Conservation (phyloP, 768 basidiomycete species). For the Tulasnella sp. region DNA sequence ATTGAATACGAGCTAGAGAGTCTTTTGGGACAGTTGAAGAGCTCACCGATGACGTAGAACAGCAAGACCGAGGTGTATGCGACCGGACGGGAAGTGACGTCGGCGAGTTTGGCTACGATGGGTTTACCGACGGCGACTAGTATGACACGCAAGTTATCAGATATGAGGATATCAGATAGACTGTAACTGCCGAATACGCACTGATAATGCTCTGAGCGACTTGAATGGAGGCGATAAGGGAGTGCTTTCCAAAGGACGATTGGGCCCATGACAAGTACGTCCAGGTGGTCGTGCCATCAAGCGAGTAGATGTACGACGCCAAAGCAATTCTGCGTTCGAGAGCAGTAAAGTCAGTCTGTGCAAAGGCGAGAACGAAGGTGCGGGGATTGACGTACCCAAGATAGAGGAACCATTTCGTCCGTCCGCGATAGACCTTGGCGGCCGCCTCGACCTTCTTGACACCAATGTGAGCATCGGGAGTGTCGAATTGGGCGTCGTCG, state of each 20-base stretch:
- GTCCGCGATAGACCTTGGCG: conserved; percentile 56
- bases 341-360: not conserved
- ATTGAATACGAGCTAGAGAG: conserved; percentile 47
- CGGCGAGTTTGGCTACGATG: conserved; percentile 72
- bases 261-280: conserved; percentile 25
- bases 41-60: conserved; percentile 54
- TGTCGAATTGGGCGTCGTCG: conserved; percentile 7
- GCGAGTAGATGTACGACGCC: conserved; percentile 25
- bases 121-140: conserved; percentile 62
- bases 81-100: conserved; percentile 67
- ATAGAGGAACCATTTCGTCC: conserved; percentile 64
- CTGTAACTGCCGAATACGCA: conserved; percentile 41
- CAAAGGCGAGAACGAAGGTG: not conserved
- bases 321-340: conserved; percentile 8
- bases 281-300: conserved; percentile 30
- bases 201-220: conserved; percentile 59
- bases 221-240: conserved; percentile 60
- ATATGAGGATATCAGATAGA: too few relatives aligned
- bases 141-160: too few relatives aligned
- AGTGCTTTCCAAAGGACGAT: conserved; percentile 53
- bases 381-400: conserved; percentile 50
- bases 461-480: conserved; percentile 24
- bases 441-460: conserved; percentile 48
- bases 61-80: conserved; percentile 51
- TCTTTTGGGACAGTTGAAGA: conserved; percentile 46